Base-by-base conservation (phyloP, 2,329 filamentous ascomycete genomes). In the Aspergillus vadensis region DNA sequence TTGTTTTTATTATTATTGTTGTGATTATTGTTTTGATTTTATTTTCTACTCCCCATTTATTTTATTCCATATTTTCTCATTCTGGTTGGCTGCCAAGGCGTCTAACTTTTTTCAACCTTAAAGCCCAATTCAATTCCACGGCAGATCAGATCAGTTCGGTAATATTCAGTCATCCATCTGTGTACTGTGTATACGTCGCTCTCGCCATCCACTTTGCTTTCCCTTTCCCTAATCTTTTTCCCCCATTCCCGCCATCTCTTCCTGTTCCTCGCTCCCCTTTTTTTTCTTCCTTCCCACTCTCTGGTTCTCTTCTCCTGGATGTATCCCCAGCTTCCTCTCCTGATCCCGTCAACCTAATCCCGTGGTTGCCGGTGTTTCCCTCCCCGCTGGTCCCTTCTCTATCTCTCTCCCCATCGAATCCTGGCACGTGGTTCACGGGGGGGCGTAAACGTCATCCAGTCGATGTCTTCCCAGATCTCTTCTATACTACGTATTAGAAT, bases 371-470 rank as follows among this genome's bases (percentile, higher is more conserved):
- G 17, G 15, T 38, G 27, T 36, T 38, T 23, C 25, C 36, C 17
- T 21, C 12, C 32, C 50, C 39, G n/a, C 12, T 36, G 12, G 32
- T 36, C 32, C 32, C 2, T 36, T 36, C 25, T 27, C 25, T 27
- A 8, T 30, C 27, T 30, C 43, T 19, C 12, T 12, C 9, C 43
- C 14, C 19, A 17, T 9, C 44, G 14, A 36, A 49, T 44, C 52
- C 38, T 27, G 14, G 52, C 52, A 55, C 52, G 53, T 55, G 53
- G 53, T 47, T 21, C 53, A 30, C 30, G 53, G 41, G 23, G 23
- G 39, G 25, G 39, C 32, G 32, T 36, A 36, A 55, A 55, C 53
- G 53, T 55, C 53, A 55, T 55, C 27, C 21, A 30, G 38, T 47
- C 15, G 25, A 12, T 19, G n/a, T 17, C 25, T 15, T n/a, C n/a